Conservation (phyloP, 1,139 yeast genomes). For the Suhomyces wounanorum region DNA sequence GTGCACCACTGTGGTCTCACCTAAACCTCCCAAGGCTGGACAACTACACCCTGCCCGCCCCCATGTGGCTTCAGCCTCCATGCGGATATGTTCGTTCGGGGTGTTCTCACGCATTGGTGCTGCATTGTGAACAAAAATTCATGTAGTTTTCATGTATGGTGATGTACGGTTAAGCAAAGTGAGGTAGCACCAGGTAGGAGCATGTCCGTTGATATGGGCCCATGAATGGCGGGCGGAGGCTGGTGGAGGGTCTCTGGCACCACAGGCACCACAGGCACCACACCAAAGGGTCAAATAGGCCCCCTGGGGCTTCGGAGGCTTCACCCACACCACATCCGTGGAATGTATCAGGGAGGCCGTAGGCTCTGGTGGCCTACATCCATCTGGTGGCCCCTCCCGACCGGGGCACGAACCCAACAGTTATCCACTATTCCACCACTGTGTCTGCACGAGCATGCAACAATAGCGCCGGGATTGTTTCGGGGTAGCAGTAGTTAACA, state of each 20-base stretch:
- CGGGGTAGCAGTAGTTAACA: constrained; percentile 2
- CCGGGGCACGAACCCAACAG: neutral
- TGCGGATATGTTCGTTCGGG: neutral
- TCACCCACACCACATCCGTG: neutral
- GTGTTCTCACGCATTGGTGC: neutral
- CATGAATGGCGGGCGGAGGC: neutral
- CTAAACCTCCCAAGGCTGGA: neutral
- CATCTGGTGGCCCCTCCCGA: neutral
- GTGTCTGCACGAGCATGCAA: constrained; percentile 1
- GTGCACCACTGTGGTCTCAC: no score
- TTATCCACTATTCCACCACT: neutral
- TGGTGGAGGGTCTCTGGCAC: no score
- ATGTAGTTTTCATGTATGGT: neutral
- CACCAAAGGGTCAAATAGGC: neutral
- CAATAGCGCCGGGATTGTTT: constrained; percentile 5
- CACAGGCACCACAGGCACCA: neutral
- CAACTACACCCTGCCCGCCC: neutral
- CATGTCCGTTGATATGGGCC: neutral
- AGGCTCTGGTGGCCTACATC: neutral
- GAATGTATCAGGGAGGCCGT: neutral
- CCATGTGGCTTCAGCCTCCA: neutral
- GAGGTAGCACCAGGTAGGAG: neutral
- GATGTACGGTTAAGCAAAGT: neutral
- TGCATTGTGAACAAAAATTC: neutral
- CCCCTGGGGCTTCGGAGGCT: neutral